phyloP scores from a whole-genome alignment of 176 grass and related monocot genomes.

The Guadua angustifolia region DNA sequence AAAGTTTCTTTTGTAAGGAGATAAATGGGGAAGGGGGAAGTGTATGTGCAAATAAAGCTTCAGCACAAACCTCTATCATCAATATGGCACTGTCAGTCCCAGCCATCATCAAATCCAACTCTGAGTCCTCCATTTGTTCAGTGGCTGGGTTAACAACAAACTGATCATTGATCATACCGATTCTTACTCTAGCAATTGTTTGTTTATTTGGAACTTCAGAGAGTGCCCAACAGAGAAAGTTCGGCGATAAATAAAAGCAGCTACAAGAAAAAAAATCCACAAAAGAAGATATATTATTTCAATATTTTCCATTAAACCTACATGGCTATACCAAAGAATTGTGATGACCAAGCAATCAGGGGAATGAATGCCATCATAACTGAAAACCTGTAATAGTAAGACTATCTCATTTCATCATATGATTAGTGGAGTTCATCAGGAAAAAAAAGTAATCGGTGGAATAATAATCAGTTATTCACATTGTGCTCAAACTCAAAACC shows the following conservation, averaged over 20 bases:
- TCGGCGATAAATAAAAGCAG: conserved; percentile 32
- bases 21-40: not conserved
- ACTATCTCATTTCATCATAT: conserved; percentile 28
- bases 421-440: conserved; percentile 11
- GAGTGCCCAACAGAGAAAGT: conserved; percentile 65
- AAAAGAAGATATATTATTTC: conserved; percentile 11
- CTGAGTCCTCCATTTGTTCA: conserved; percentile 90
- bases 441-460: conserved; percentile 22
- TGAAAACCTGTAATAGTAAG: conserved; percentile 76
- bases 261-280: not conserved
- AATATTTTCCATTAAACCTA: conserved; percentile 56
- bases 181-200: conserved; percentile 89
- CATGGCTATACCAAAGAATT: conserved; percentile 96
- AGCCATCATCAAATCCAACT: conserved; percentile 94
- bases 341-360: conserved; percentile 95
- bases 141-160: conserved; percentile 92
- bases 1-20: conserved; percentile 8
- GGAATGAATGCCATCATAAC: conserved; percentile 96
- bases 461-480: conserved; percentile 15
- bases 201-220: conserved; percentile 96
- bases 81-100: conserved; percentile 87
- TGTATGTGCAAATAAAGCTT: conserved; percentile 32
- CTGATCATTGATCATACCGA: conserved; percentile 75
- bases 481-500: not conserved
- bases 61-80: conserved; percentile 90